Conservation (phyloP, 352 stramenopile species). For the Globisporangium viniferum region DNA sequence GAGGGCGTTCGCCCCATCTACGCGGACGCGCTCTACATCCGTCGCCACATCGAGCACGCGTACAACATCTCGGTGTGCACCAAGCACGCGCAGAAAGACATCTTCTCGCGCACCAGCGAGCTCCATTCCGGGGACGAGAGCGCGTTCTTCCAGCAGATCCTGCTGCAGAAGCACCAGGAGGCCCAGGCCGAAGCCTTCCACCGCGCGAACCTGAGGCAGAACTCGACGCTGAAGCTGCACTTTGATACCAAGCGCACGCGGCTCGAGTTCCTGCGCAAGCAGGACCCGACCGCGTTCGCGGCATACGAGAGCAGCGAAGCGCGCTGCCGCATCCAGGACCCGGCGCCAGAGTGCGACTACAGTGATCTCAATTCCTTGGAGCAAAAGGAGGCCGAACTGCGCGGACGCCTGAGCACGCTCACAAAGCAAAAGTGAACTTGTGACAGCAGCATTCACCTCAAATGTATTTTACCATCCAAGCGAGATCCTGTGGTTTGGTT, state of each 20-base stretch:
- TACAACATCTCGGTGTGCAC: constrained; percentile 69
- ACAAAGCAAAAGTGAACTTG: constrained; percentile 12
- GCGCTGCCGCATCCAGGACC: constrained; percentile 42
- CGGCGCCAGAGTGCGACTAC: constrained; percentile 42
- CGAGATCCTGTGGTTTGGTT: not conserved
- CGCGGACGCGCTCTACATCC: constrained; percentile 71
- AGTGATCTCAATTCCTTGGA: constrained; percentile 43
- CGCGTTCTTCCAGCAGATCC: constrained; percentile 49
- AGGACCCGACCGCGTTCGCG: constrained; percentile 54
- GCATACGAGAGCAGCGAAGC: constrained; percentile 40
- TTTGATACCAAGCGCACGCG: constrained; percentile 72
- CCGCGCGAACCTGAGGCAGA: constrained; percentile 48
- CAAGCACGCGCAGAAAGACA: constrained; percentile 55
- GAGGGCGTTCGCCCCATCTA: constrained; percentile 70
- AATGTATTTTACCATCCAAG: not conserved
- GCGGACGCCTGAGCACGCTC: constrained; percentile 53
- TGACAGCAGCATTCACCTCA: not conserved
- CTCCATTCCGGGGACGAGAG: constrained; percentile 24
- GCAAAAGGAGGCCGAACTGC: constrained; percentile 57
- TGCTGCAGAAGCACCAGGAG: constrained; percentile 68
- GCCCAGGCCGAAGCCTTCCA: constrained; percentile 58
- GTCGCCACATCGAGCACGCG: constrained; percentile 63
- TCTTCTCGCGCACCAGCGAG: constrained; percentile 27
- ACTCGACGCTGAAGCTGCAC: constrained; percentile 74
- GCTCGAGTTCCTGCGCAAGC: constrained; percentile 60